phyloP scores from a whole-genome alignment of 345 rosid species.

The Eucalyptus erythrocorys region DNA sequence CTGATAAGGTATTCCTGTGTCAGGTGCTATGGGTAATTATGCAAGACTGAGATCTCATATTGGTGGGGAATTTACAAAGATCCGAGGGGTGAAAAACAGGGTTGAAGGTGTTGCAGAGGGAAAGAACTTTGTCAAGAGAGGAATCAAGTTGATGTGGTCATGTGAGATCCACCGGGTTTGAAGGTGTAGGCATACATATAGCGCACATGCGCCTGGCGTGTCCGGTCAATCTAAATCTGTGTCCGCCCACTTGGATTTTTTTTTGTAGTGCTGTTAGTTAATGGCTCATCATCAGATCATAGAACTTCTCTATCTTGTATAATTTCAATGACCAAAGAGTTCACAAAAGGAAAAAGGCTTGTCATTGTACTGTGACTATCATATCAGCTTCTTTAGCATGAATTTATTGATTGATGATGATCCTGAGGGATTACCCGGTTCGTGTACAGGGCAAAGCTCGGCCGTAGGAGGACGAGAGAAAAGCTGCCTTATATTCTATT shows the following conservation, averaged over 20 bases:
- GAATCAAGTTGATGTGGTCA: background rate
- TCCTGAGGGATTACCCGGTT: background rate
- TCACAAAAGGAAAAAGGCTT: background rate
- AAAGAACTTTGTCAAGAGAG: background rate
- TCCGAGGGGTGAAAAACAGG: background rate
- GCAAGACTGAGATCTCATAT: background rate
- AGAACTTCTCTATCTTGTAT: background rate
- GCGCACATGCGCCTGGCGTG: background rate
- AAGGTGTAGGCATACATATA: background rate
- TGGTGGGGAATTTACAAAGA: background rate
- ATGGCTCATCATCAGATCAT: background rate
- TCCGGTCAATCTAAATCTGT: background rate
- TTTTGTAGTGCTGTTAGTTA: background rate
- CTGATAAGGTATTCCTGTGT: background rate
- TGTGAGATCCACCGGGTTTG: background rate
- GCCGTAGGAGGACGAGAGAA: background rate
- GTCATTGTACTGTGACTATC: background rate
- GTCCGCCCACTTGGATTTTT: background rate
- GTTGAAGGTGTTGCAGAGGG: background rate
- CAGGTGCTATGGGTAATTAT: background rate
- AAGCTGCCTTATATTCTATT: background rate
- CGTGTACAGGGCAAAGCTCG: background rate
- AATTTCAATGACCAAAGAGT: background rate
- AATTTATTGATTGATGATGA: background rate
- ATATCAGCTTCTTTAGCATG: background rate